Percentiles rank a stretch among this genome's conserved stretches.
Evolutionary conservation across 2,329 filamentous ascomycete genomes (phyloP).

Genomic region (Pseudogymnoascus sp.): DNA sequence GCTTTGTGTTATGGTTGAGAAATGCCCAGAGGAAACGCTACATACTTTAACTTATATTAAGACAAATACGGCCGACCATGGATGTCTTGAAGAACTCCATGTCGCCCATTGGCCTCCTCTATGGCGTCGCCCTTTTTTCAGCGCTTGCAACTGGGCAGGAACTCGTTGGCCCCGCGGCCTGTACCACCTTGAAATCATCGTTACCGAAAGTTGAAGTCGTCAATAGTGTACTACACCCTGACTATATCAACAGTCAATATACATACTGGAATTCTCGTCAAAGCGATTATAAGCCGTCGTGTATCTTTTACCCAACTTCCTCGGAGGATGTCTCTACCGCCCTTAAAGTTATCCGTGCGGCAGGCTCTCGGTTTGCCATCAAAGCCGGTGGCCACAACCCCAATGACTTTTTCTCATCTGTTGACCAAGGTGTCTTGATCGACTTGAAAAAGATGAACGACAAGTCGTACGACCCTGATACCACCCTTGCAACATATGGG

Average conservation of each 20-base stretch:
- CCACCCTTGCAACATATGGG: constrained; percentile 24
- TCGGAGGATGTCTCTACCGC: constrained; percentile 18
- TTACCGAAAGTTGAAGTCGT: background rate
- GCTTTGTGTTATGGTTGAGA: background rate
- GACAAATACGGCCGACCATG: background rate
- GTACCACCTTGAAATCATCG: background rate
- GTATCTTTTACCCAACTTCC: constrained; percentile 18
- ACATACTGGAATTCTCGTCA: constrained; percentile 18
- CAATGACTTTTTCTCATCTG: background rate
- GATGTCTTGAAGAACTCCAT: background rate
- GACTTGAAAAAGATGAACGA: background rate
- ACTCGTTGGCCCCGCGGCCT: background rate
- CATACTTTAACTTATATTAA: background rate
- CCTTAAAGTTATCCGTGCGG: constrained; percentile 11
- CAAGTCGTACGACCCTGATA: constrained; percentile 7
- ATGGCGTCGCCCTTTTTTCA: background rate
- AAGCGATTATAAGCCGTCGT: constrained; percentile 15
- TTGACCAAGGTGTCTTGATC: constrained; percentile 2
- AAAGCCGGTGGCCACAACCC: constrained; percentile 32
- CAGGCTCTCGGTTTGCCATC: constrained; percentile 25
- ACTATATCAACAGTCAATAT: background rate
- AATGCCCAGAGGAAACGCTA: background rate
- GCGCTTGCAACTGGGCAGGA: background rate
- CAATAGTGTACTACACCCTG: background rate
- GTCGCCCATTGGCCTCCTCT: constrained; percentile 5